phyloP scores from a whole-genome alignment of 108 stramenopile species.

The Nannochloropsis oceanica region DNA sequence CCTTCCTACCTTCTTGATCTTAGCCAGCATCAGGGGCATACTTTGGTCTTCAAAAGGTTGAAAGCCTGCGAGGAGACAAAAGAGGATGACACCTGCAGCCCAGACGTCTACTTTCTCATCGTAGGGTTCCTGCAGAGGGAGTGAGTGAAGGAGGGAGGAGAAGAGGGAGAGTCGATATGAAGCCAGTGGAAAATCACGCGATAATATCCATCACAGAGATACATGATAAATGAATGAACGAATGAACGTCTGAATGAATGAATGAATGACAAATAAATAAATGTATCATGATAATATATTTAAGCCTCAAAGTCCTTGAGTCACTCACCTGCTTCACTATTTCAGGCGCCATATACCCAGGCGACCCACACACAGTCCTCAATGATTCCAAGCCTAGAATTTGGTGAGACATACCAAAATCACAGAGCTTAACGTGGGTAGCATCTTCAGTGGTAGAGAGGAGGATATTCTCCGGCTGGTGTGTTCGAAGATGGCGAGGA shows the following conservation, averaged over 20 bases:
- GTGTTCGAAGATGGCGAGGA: background rate
- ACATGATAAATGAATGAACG: no score
- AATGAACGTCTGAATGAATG: no score
- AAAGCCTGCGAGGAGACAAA: background rate
- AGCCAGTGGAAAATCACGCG: no score
- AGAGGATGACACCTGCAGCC: background rate
- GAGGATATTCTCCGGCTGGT: constrained; percentile 17
- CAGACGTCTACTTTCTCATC: background rate
- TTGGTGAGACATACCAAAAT: constrained; percentile 8
- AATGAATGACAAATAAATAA: no score
- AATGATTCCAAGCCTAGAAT: background rate
- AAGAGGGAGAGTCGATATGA: no score
- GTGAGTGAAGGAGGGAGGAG: background rate
- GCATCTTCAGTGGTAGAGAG: background rate
- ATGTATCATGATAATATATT: no score
- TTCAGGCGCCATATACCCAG: background rate
- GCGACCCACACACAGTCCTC: background rate
- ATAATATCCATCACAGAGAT: no score
- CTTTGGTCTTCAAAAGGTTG: background rate
- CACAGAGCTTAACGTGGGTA: constrained; percentile 6
- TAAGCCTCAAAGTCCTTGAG: background rate
- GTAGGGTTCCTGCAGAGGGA: background rate
- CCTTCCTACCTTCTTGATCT: background rate
- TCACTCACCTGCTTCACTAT: background rate
- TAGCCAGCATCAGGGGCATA: background rate